A percentile compares a stretch with the other conserved stretches of the same genome.
Evolutionary conservation across 148 eudicot species (phyloP).

Genomic region (Cornus controversa): DNA sequence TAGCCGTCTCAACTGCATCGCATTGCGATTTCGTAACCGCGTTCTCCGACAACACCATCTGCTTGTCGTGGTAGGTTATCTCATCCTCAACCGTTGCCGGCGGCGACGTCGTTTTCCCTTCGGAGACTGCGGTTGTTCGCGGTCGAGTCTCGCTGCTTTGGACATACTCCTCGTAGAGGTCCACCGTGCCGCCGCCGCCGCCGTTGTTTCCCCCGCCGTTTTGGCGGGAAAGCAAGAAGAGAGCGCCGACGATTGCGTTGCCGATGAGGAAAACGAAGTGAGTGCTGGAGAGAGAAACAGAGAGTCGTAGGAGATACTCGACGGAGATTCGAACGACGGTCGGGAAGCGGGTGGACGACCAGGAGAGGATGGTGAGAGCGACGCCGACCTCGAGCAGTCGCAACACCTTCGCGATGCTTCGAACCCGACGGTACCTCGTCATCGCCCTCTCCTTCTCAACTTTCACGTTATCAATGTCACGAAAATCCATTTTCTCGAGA

Average conservation of each 20-base stretch:
- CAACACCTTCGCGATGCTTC: slow-evolving; percentile 22
- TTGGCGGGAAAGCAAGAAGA: slow-evolving; percentile 37
- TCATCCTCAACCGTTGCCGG: neutral
- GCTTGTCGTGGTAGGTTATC: slow-evolving; percentile 5
- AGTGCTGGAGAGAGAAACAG: slow-evolving; percentile 32
- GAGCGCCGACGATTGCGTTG: slow-evolving; percentile 45
- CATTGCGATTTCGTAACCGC: neutral
- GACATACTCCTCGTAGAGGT: slow-evolving; percentile 11
- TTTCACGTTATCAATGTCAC: slow-evolving; percentile 22
- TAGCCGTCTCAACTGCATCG: slow-evolving; percentile 20
- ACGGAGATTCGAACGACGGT: neutral
- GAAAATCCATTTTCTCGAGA: slow-evolving; percentile 21
- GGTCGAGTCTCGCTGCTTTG: slow-evolving; percentile 4
- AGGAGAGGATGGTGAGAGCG: slow-evolving; percentile 27
- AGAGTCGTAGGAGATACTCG: slow-evolving; percentile 20
- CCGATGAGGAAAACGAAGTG: slow-evolving; percentile 57
- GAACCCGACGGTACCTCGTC: slow-evolving; percentile 27
- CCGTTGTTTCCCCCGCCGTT: neutral
- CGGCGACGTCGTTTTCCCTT: neutral
- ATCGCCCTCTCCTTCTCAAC: slow-evolving; percentile 44
- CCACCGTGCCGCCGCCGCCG: neutral
- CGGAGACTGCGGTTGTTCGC: neutral
- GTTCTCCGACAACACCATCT: slow-evolving; percentile 14
- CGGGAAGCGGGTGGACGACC: slow-evolving; percentile 31
- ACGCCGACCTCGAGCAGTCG: slow-evolving; percentile 19